Conservation (phyloP, 164 flowering plant species). For the Brasenia schreberi region DNA sequence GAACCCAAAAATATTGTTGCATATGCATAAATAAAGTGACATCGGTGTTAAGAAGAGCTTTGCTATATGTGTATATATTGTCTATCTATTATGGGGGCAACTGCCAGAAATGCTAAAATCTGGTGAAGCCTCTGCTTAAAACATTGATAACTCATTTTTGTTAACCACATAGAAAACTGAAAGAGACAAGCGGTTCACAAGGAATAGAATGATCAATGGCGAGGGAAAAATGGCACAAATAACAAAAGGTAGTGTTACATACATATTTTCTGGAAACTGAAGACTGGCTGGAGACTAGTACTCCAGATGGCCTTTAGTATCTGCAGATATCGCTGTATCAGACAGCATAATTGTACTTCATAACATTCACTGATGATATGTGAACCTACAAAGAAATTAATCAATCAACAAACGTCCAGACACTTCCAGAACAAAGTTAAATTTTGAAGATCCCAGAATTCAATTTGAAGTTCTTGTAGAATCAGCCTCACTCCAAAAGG, state of each 20-base stretch:
- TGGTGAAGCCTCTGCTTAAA: too few relatives aligned
- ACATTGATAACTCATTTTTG: too few relatives aligned
- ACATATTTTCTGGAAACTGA: conserved; percentile 71
- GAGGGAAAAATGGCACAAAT: too few relatives aligned
- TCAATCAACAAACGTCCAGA: not conserved
- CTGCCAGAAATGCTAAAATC: too few relatives aligned
- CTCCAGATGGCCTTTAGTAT: conserved; percentile 71
- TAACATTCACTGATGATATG: conserved; percentile 58
- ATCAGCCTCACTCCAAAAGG: not conserved
- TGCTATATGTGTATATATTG: too few relatives aligned
- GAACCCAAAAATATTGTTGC: too few relatives aligned
- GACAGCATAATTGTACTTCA: conserved; percentile 68
- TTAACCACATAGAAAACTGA: too few relatives aligned
- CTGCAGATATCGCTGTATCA: conserved; percentile 80
- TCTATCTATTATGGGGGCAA: too few relatives aligned
- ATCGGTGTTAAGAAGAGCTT: too few relatives aligned
- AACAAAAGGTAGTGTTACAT: conserved; percentile 6
- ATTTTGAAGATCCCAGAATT: not conserved
- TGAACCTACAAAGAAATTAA: conserved; percentile 43
- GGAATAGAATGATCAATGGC: too few relatives aligned
- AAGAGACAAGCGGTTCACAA: too few relatives aligned
- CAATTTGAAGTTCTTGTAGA: not conserved
- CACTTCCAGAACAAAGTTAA: not conserved
- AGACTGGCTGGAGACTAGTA: conserved; percentile 81
- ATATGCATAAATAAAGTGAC: too few relatives aligned